Evolutionary conservation across 495 filamentous ascomycete species (phyloP).

Genomic region (Tuber aestivum): DNA sequence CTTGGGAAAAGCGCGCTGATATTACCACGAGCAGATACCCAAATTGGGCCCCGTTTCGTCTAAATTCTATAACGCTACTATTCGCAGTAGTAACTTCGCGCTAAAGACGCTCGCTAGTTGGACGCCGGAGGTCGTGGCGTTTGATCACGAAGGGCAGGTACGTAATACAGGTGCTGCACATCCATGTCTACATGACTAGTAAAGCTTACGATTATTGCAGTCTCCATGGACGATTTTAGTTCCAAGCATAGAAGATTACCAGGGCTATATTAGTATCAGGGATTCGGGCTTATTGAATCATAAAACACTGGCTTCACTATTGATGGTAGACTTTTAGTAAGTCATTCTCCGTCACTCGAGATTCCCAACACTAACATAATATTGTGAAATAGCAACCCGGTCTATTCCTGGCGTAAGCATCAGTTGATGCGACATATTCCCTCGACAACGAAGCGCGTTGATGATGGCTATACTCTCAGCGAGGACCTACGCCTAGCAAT

Average conservation of each 20-base stretch:
- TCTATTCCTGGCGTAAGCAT: slow-evolving; percentile 13
- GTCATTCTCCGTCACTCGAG: neutral
- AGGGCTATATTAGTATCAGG: slow-evolving; percentile 6
- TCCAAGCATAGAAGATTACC: slow-evolving; percentile 14
- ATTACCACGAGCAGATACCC: slow-evolving; percentile 3
- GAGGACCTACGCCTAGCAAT: slow-evolving; percentile 1
- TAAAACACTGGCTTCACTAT: slow-evolving; percentile 8
- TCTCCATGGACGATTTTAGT: slow-evolving; percentile 19
- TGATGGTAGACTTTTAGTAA: slow-evolving; percentile 20
- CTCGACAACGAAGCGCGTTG: neutral
- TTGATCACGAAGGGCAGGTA: slow-evolving; percentile 19
- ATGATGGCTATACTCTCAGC: neutral
- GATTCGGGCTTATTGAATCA: neutral
- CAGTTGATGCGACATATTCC: slow-evolving; percentile 15
- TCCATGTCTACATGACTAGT: slow-evolving; percentile 4
- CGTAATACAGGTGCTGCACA: neutral
- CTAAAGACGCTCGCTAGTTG: slow-evolving; percentile 10
- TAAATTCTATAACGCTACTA: slow-evolving; percentile 5
- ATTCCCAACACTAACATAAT: neutral
- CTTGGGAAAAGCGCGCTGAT: neutral
- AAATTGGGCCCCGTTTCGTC: neutral
- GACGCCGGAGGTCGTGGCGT: slow-evolving; percentile 4
- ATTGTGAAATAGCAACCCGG: slow-evolving; percentile 8
- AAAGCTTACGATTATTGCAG: slow-evolving; percentile 1
- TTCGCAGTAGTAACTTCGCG: slow-evolving; percentile 2